Evolutionary conservation across 2,329 filamentous ascomycete species (phyloP), one percentile per base, ranked within the genome.

Genomic region (Colletotrichum sp.): DNA sequence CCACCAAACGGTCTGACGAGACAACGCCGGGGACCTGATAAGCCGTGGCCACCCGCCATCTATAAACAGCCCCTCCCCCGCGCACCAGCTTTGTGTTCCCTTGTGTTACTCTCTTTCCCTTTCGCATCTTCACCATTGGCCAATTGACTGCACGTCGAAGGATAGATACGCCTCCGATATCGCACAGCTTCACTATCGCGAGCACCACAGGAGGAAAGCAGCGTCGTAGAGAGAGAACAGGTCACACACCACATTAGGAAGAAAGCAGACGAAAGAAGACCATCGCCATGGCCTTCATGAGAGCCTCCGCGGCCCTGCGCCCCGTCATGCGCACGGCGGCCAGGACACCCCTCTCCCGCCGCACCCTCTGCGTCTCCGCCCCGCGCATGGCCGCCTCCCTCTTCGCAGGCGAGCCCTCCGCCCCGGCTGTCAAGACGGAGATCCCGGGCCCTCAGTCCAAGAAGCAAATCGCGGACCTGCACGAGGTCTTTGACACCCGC

Each of bases 401-500:
- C 78, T 84, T 87, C 77, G 79, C 84, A 52, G 86, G 86, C 71
- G 91, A 92, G 85, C 90, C 90, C 58, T 83, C 86, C 32, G 87
- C 82, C 30, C 91, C 91, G 32, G 81, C 86, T 5, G 82, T 92
- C 80, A 90, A 90, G 86, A 90, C 89, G 28, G 85, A 86, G 61
- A 94, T 98, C 73, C 95, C 95, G 1, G 95, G 95, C 1, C 95
- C 95, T 48, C 90, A 93, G 87, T 92, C 93, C 84, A 89, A 92
- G 87, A 90, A 92, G 80, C 90, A 91, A 66, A 92, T 94, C 78
- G 88, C 92, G 77, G 91, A 95, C 83, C 90, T 98, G 77, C 88
- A 94, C 85, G 88, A 93, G 82, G 94, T 97, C 75, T 97, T 97
- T 82, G 95, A 98, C 84, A 96, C 94, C 7, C 91, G 95, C 77